Conservation (phyloP, 805 yeast genomes). For the Lachancea waltii region DNA sequence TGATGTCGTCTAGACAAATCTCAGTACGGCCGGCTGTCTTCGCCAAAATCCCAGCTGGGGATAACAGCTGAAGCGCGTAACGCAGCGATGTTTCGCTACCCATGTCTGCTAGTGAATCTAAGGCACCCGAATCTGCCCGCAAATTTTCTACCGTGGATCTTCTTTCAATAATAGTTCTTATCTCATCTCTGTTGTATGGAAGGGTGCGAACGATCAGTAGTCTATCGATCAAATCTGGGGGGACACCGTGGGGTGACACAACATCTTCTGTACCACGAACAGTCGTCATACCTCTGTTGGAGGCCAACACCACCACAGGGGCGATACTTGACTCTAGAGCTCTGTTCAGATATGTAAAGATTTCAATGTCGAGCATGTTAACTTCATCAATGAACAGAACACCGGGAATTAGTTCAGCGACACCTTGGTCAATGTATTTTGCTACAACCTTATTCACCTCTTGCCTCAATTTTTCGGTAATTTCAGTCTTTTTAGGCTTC, state of each 20-base stretch:
- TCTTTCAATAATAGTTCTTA: conserved; percentile 71
- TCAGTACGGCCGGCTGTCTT: conserved; percentile 65
- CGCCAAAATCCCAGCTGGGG: conserved; percentile 85
- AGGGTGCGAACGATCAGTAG: conserved; percentile 85
- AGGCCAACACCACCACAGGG: conserved; percentile 92
- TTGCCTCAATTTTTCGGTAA: conserved; percentile 86
- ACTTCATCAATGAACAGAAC: conserved; percentile 97
- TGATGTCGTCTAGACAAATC: conserved; percentile 63
- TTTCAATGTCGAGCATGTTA: conserved; percentile 95
- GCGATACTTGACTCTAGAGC: conserved; percentile 90
- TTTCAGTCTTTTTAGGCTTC: conserved; percentile 94
- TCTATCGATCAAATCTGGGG: conserved; percentile 90
- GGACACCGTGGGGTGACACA: conserved; percentile 92
- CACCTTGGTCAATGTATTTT: conserved; percentile 95
- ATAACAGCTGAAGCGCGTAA: conserved; percentile 82
- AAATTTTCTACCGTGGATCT: conserved; percentile 75
- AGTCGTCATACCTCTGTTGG: conserved; percentile 89
- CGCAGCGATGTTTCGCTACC: conserved; percentile 80
- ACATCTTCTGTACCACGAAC: conserved; percentile 86
- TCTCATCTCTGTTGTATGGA: conserved; percentile 81
- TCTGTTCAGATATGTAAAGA: conserved; percentile 89
- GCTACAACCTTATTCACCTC: conserved; percentile 95
- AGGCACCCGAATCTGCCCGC: conserved; percentile 58
- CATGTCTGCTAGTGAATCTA: conserved; percentile 62
- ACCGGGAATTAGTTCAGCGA: conserved; percentile 96